These are phyloP conservation scores for Ceratobasidium sp. DNA, from an alignment of 1,284 basidiomycete species.

Conservation along the genomic window DNA sequence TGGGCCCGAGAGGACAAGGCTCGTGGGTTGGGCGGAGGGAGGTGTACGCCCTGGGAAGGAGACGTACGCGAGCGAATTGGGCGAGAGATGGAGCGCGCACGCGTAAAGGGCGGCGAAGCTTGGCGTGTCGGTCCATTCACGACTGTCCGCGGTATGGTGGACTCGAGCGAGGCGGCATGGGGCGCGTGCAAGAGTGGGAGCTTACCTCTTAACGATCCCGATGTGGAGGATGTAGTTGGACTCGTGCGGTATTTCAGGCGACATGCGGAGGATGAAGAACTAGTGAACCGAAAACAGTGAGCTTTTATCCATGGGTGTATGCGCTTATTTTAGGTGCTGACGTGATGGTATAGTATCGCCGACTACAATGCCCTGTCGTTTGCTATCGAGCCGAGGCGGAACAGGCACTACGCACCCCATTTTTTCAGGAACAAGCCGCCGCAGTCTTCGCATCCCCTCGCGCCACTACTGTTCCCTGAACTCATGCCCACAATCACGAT, in stretches of 20 bases:
- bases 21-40: constrained; percentile 51
- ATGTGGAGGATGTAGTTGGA: constrained; percentile 58
- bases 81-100: constrained; percentile 55
- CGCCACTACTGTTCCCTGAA: constrained; percentile 77
- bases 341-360: constrained; percentile 60
- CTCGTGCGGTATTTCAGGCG: constrained; percentile 50
- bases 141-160: constrained; percentile 57
- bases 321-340: constrained; percentile 2
- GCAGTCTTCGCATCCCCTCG: constrained; percentile 59
- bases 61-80: constrained; percentile 55
- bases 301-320: constrained; percentile 19
- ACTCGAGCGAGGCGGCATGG: constrained; percentile 40
- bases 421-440: constrained; percentile 63
- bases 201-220: constrained; percentile 52
- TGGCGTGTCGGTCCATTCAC: constrained; percentile 59
- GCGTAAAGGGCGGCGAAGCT: constrained; percentile 55
- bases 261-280: constrained; percentile 56
- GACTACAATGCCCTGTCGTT: constrained; percentile 80
- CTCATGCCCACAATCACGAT: constrained; percentile 69
- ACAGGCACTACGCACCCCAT: constrained; percentile 73
- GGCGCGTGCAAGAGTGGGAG: constrained; percentile 10
- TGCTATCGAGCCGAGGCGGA: constrained; percentile 72
- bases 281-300: constrained; percentile 25
- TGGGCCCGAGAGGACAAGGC: constrained; percentile 62
- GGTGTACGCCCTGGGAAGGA: constrained; percentile 72